Evolutionary conservation across 352 stramenopile species (phyloP), one percentile per base, ranked within the genome.

Genomic region (Globisporangium acanthophoron): DNA sequence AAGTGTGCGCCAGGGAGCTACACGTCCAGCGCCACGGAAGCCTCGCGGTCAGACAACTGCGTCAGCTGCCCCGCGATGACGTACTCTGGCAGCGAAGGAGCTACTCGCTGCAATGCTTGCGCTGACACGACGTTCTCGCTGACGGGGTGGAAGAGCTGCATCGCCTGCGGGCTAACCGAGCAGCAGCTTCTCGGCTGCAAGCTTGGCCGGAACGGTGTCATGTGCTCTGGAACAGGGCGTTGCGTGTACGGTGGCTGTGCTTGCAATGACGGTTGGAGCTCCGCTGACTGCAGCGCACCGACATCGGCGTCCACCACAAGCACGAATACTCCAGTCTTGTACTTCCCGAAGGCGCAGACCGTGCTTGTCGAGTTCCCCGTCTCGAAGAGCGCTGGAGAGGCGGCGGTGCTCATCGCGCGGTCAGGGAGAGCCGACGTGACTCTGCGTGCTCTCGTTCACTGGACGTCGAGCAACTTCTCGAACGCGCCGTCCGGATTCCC

Each of bases 161-260:
- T 89, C 27, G 64, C 81, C 5, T 91, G 81, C 16, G 63, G 51
- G 1, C 58, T 64, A 7, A 54, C 58, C 2, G 35, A 64, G 15
- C 35, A 47, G 44, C 58, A 59, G 37, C 54, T 74, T 2, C 33
- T 62, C n/a, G 68, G 62, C 3, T 91, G 81, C 54, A 56, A 69
- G 7, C 46, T 62, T 7, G 81, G 81, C 11, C 67, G 78, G n/a
- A 88, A 88, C 54, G 74, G 77, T 15, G 18, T 73, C n/a, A 9
- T 74, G 48, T 91, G 81, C 40, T 85, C 77, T 20, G 76, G 76
- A 5, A 79, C 81, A 18, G 81, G 81, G 12, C 50, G 61, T 3
- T 91, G 81, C 49, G 27, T 69, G 5, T 80, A 76, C 4, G 77
- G 79, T 24, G 72, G 75, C 0, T 91, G 81, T 45, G 58, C 63